Evolutionary conservation across 768 basidiomycete genomes (phyloP), one percentile per base, ranked within the genome.

Genomic region (Tricholoma sp.): DNA sequence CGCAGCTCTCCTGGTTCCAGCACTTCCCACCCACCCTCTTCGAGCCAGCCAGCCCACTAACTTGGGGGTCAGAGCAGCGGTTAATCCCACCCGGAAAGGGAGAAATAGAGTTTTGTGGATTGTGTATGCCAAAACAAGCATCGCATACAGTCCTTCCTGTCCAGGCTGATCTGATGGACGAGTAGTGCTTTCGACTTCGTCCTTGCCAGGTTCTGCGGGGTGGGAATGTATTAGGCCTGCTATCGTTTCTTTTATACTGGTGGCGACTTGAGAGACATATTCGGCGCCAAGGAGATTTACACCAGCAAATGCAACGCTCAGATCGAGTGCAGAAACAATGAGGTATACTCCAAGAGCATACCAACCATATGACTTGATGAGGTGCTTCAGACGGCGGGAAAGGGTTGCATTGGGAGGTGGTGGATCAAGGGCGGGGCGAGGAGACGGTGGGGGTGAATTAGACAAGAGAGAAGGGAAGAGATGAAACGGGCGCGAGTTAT

Each of bases 21-120:
- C 82, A 21, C 82, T 75, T 11, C 89, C 87, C 1, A 83, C 85
- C 93, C 93, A 98, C 1, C 94, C 94, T 59, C 86, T 74, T 34
- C 71, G 73, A n/a, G 83, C 77, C 54, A 98, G 73, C 91, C 91
- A 96, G 18, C 80, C 79, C 4, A 97, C 94, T n/a, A 98, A 70
- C 61, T 79, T 80, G 0, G 94, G 94, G 0, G 94, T 96, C 52
- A 91, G 73, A 1, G 85, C 86, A 1, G 91, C 93, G 0, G 96
- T 98, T 60, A 95, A 72, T 0, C 94, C 97, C 0, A 97, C 83
- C 39, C 97, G 78, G 21, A 99, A 71, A 8, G 97, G 97, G 19
- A 98, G 69, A 67, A 98, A 90, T 1, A 93, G 66, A 0, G 92
- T 96, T 76, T 99, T 99, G 82, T 99, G 97, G 53, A 99, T 83